A percentile compares a stretch with the other conserved stretches of the same genome.
These are phyloP conservation scores for Tritrichomonas foetus DNA, from an alignment of 208 protist genomes.

Conservation along the genomic window DNA sequence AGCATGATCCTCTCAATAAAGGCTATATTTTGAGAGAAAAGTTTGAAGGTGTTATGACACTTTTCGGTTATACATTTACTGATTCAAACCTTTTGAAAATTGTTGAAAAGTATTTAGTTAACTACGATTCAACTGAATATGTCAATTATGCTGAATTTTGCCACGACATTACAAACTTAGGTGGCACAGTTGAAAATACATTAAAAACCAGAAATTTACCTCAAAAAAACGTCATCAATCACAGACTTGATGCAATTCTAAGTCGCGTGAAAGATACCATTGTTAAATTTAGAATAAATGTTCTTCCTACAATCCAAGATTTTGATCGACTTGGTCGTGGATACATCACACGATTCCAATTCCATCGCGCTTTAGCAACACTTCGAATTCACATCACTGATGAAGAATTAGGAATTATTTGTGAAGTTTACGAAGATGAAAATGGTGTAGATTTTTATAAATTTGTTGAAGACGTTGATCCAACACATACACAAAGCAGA, in stretches of 20 bases:
- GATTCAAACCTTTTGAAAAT: neutral
- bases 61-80: neutral
- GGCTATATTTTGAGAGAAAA: neutral
- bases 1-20: neutral
- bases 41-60: neutral
- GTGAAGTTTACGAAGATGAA: neutral
- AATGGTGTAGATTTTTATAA: neutral
- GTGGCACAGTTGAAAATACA: neutral
- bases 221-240: neutral
- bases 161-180: neutral
- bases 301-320: constrained; percentile 38
- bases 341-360: constrained; percentile 40
- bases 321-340: constrained; percentile 42
- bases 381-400: neutral
- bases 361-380: constrained; percentile 29
- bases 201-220: neutral
- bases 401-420: neutral
- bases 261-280: neutral
- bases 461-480: constrained; percentile 34
- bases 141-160: constrained; percentile 4
- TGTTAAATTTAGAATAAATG: constrained; percentile 26
- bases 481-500: neutral
- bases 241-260: neutral
- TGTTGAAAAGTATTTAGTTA: neutral
- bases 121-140: neutral